These are phyloP conservation scores for Berberis thunbergii DNA, from an alignment of 164 flowering plant genomes.

Conservation along the genomic window DNA sequence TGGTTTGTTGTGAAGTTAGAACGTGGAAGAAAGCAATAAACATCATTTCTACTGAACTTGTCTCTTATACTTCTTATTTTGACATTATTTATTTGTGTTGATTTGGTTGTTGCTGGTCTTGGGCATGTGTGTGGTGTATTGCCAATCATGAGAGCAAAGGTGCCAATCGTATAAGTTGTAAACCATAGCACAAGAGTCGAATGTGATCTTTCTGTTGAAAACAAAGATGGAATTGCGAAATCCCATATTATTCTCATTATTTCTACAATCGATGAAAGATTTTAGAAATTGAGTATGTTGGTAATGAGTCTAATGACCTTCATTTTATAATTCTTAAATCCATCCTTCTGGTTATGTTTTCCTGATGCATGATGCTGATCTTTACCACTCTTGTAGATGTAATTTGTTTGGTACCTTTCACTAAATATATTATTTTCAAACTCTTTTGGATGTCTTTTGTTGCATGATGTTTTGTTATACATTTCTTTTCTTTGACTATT, in stretches of 20 bases:
- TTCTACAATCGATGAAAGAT: constrained; percentile 61
- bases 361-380: background rate
- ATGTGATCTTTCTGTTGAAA: constrained; percentile 70
- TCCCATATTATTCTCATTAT: constrained; percentile 42
- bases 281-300: constrained; percentile 52
- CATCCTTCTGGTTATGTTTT: background rate
- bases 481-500: background rate
- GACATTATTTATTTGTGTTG: no score
- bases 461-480: background rate
- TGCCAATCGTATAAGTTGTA: constrained; percentile 52
- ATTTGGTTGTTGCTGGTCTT: constrained; percentile 21
- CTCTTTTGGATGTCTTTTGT: background rate
- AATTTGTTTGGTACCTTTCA: no score
- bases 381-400: background rate
- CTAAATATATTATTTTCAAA: no score
- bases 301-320: constrained; percentile 16
- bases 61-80: no score
- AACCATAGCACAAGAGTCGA: constrained; percentile 58
- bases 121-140: constrained; percentile 45
- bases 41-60: no score
- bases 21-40: no score
- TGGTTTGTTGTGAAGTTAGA: no score
- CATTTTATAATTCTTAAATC: background rate
- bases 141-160: constrained; percentile 51
- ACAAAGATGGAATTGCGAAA: constrained; percentile 55